Percentiles rank a stretch among this genome's conserved stretches.
phyloP scores from a whole-genome alignment of 352 stramenopile species.

The Ochromonadaceae sp. region DNA sequence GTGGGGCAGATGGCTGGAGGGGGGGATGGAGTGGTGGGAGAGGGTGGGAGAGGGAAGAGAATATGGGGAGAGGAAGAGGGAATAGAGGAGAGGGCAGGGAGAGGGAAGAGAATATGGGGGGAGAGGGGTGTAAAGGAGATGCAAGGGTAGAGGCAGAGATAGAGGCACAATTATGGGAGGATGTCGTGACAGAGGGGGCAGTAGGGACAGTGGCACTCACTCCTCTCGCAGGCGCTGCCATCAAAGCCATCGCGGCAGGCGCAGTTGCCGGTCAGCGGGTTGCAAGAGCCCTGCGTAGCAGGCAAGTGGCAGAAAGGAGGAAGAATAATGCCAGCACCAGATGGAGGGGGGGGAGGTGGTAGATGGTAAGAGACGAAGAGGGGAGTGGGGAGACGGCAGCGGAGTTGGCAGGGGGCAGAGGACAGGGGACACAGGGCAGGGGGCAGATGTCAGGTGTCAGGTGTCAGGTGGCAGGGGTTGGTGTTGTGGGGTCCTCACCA shows the following conservation, averaged over 20 bases:
- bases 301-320: neutral
- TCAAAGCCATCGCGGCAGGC: constrained; percentile 5
- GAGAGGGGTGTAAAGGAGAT: neutral
- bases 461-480: no score
- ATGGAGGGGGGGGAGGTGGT: no score
- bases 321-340: neutral
- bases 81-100: neutral
- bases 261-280: neutral
- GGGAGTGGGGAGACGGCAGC: no score
- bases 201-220: neutral
- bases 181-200: neutral
- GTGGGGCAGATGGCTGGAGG: no score
- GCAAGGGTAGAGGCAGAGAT: no score
- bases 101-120: neutral
- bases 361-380: no score
- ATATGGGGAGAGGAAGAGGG: neutral
- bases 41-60: neutral
- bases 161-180: no score
- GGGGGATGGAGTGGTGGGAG: neutral
- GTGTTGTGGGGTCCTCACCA: neutral
- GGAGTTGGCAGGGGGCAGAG: no score
- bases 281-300: neutral
- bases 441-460: no score
- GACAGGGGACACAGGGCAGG: no score
- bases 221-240: constrained; percentile 15